Conservation (phyloP, 23 red algal genomes). For the Chondrus crispus region DNA sequence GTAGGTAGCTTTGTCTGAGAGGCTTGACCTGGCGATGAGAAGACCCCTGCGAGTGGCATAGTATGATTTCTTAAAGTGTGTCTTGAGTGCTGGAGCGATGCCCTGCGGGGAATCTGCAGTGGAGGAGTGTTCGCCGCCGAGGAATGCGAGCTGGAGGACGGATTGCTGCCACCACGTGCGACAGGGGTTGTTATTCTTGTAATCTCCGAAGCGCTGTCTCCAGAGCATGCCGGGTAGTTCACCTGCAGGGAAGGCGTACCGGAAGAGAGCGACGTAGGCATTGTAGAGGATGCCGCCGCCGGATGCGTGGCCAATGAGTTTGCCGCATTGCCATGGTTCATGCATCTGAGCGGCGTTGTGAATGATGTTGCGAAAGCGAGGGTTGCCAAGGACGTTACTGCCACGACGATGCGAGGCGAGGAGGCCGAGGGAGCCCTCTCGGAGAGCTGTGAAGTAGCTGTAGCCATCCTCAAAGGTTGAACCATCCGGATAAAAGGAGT, state of each 20-base stretch:
- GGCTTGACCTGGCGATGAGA: neutral
- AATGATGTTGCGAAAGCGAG: neutral
- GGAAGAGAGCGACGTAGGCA: neutral
- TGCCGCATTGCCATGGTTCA: conserved; percentile 41
- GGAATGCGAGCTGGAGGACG: neutral
- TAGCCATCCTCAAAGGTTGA: conserved; percentile 41
- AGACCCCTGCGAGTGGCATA: neutral
- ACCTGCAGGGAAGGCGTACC: conserved; percentile 8
- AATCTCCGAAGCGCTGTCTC: conserved; percentile 21
- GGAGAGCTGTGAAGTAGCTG: conserved; percentile 7
- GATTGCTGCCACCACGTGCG: neutral
- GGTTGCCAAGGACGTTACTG: neutral
- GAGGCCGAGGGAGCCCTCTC: conserved; percentile 19
- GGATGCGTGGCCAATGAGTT: neutral
- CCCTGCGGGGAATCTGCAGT: neutral
- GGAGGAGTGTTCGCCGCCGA: neutral
- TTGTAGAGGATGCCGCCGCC: neutral
- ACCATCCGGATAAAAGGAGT: conserved; percentile 7
- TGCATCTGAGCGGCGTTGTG: conserved; percentile 6
- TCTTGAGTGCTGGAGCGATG: neutral
- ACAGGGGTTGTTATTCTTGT: conserved; percentile 32
- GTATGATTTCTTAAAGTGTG: neutral
- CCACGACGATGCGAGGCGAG: neutral
- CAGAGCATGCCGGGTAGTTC: neutral
- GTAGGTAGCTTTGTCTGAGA: neutral